Percentiles rank a stretch among this genome's conserved stretches.
Evolutionary conservation across 1,284 basidiomycete species (phyloP).

Genomic region (Earliella scabrosa): DNA sequence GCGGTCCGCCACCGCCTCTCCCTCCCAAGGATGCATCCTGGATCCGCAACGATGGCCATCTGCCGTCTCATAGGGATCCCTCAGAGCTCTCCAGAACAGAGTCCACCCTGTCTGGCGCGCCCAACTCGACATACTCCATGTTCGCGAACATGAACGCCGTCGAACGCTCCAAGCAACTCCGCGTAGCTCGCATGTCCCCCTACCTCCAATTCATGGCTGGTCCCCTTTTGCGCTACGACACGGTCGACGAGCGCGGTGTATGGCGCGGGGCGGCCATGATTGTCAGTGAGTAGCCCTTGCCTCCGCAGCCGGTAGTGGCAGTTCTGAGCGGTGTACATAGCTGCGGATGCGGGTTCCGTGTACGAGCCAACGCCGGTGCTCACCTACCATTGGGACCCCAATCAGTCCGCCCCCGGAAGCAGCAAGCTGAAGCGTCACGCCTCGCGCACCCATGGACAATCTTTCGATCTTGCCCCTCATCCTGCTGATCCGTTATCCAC

Average conservation of each 20-base stretch:
- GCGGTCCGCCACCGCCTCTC: constrained; percentile 35
- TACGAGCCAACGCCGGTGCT: constrained; percentile 81
- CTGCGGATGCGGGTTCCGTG: constrained; percentile 79
- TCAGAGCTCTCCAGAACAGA: constrained; percentile 19
- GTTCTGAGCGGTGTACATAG: constrained; percentile 36
- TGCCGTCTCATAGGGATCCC: constrained; percentile 19
- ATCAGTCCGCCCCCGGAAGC: constrained; percentile 24
- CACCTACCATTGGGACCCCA: constrained; percentile 81
- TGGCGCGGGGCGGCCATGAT: constrained; percentile 91
- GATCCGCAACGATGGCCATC: constrained; percentile 24
- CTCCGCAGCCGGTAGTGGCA: background rate
- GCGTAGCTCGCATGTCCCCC: constrained; percentile 68
- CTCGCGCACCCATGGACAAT: constrained; percentile 31
- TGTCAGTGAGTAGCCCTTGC: constrained; percentile 63
- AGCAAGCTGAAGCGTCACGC: constrained; percentile 18
- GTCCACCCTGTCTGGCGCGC: constrained; percentile 11
- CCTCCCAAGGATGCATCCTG: constrained; percentile 41
- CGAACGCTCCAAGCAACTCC: constrained; percentile 63
- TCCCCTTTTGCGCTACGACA: constrained; percentile 92
- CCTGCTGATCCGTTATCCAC: constrained; percentile 63
- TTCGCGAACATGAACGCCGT: constrained; percentile 60
- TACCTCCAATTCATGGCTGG: constrained; percentile 83
- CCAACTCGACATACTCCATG: constrained; percentile 26
- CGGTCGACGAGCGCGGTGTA: constrained; percentile 72
- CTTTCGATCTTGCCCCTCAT: constrained; percentile 68